A percentile compares a stretch with the other conserved stretches of the same genome.
Evolutionary conservation across 1,284 basidiomycete genomes (phyloP).

Genomic region (Tetrapyrgos nigripes): DNA sequence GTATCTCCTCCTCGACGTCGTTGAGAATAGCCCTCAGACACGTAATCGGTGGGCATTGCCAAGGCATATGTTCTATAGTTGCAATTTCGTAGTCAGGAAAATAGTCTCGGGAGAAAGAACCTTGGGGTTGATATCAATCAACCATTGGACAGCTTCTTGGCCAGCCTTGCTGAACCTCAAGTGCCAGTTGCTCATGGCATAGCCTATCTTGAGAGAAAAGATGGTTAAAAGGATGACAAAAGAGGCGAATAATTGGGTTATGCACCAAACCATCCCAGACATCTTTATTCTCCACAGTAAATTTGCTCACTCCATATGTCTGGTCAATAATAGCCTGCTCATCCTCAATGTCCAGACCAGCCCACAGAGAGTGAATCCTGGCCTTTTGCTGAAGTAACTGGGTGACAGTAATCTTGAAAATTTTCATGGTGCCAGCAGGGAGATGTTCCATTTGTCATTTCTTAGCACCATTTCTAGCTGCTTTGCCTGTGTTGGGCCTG

Average conservation of each 20-base stretch:
- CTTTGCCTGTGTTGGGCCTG: neutral
- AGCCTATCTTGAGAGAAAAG: neutral
- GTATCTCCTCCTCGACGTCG: conserved; percentile 27
- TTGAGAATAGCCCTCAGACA: conserved; percentile 30
- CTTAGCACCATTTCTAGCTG: neutral
- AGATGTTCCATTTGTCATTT: too few species aligned
- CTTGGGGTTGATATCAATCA: conserved; percentile 14
- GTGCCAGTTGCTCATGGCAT: neutral
- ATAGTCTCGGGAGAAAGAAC: conserved; percentile 34
- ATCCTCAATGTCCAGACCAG: neutral
- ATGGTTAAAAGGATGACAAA: neutral
- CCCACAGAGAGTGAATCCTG: neutral
- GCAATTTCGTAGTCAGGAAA: conserved; percentile 41
- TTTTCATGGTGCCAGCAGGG: conserved; percentile 37
- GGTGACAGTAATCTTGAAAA: conserved; percentile 14
- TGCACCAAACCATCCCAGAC: neutral
- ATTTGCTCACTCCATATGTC: neutral
- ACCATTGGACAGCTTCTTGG: neutral
- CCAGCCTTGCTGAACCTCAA: neutral
- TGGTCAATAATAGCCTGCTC: neutral
- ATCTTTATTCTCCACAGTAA: neutral
- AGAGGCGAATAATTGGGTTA: neutral
- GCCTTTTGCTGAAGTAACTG: conserved; percentile 11
- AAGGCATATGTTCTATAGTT: conserved; percentile 37
- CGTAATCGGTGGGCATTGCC: conserved; percentile 31